Percentiles rank a stretch among this genome's conserved stretches.
Evolutionary conservation across 768 basidiomycete species (phyloP).

Genomic region (Hygrophorus pudorinus): DNA sequence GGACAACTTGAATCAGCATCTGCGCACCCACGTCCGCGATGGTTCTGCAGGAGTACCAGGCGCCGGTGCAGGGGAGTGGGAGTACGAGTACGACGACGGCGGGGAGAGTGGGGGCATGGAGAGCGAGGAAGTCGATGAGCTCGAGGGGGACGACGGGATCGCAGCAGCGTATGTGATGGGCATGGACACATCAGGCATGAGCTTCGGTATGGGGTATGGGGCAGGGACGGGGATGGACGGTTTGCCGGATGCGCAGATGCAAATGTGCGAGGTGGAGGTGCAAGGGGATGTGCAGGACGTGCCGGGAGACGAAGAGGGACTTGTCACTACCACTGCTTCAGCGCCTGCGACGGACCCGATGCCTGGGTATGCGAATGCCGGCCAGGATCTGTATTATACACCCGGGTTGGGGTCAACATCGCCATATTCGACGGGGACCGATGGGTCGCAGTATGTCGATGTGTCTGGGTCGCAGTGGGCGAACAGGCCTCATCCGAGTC

Average conservation of each 20-base stretch:
- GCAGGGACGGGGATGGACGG: slow-evolving; percentile 19
- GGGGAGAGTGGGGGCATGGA: slow-evolving; percentile 12
- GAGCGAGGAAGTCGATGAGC: slow-evolving; percentile 23
- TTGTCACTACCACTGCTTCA: too few relatives aligned
- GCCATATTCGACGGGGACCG: background rate
- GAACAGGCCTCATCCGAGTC: too few relatives aligned
- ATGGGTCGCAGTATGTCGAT: slow-evolving; percentile 3
- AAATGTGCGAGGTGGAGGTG: slow-evolving; percentile 55
- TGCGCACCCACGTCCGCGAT: slow-evolving; percentile 55
- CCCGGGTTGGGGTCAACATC: background rate
- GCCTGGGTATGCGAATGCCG: background rate
- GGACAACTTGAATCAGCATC: slow-evolving; percentile 84
- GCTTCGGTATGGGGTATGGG: slow-evolving; percentile 17
- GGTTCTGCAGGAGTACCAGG: slow-evolving; percentile 17
- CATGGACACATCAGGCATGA: slow-evolving; percentile 7
- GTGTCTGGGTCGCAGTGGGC: slow-evolving; percentile 32
- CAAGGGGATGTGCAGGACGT: slow-evolving; percentile 42
- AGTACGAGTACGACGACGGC: slow-evolving; percentile 15
- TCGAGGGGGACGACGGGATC: slow-evolving; percentile 19
- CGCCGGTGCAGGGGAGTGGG: slow-evolving; percentile 18
- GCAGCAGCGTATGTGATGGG: slow-evolving; percentile 8
- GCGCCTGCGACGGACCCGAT: too few relatives aligned
- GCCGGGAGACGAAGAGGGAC: slow-evolving; percentile 45
- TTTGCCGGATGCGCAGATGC: too few relatives aligned
- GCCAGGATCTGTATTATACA: slow-evolving; percentile 1